Evolutionary conservation across 306 rosid genomes (phyloP), one percentile per base, ranked within the genome.

Genomic region (Gastrolobium bilobum): DNA sequence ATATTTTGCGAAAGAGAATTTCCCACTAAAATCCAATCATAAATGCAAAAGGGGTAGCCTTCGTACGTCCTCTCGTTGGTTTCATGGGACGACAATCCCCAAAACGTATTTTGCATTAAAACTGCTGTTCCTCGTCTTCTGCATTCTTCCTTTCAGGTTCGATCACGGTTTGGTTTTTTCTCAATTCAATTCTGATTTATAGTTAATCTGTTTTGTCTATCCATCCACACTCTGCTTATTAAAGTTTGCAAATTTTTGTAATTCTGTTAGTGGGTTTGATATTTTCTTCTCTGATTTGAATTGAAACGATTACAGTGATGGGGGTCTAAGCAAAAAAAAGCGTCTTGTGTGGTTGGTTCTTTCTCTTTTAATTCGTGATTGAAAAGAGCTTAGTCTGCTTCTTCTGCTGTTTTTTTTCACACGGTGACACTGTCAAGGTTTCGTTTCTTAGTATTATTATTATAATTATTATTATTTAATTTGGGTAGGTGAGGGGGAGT

Each of bases 251-350:
- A 43, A 10, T 29, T 54, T 15, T 7, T 30, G 48, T 15, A 10
- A 3, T 42, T 59, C 43, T 37, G 20, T 50, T 9, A 10, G 9
- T 30, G 64, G 33, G 40, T 61, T 69, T 62, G 20, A 60, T 70
- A 52, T 52, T 14, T 48, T 15, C 7, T 58, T 15, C 77, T 79
- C 38, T 68, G 40, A 67, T 77, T 33, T 37, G 40, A 57, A 42
- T 66, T 38, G 61, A 29, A 29, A 60, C 48, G 7, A 51, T 40
- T 38, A 62, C 6, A 20, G 46, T 50, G 40, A 35, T 33, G 53
- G 15, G 15, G 15, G 39, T 37, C 13, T 56, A 10, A 38, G 48
- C 31, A 0, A 56, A 34, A 30, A 26, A 8, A 11, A 8, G 14
- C 61, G 47, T 79, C 62, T 48, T 26, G 47, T 9, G 1, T 14